phyloP scores from a whole-genome alignment of 1,284 basidiomycete species.

The Marasmius sp. region DNA sequence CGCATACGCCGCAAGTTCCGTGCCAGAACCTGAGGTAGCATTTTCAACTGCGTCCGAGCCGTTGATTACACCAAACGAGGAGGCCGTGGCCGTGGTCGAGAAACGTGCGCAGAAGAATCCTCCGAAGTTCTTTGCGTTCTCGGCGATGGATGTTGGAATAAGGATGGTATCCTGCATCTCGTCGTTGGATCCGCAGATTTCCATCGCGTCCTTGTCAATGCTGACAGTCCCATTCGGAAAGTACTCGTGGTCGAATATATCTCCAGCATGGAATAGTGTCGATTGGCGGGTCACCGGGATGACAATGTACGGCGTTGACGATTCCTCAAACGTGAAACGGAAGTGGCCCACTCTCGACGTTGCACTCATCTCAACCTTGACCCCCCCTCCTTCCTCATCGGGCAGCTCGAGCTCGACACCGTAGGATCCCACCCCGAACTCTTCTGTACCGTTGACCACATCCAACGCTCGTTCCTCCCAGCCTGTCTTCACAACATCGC shows the following conservation, averaged over 20 bases:
- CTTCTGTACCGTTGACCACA: constrained; percentile 61
- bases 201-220: constrained; percentile 44
- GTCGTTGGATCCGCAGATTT: constrained; percentile 70
- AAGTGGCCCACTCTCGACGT: constrained; percentile 80
- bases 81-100: constrained; percentile 45
- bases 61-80: constrained; percentile 43
- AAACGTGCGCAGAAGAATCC: constrained; percentile 82
- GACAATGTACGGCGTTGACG: constrained; percentile 58
- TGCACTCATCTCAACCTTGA: constrained; percentile 68
- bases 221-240: constrained; percentile 60
- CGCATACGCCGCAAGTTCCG: constrained; percentile 60
- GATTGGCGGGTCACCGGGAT: constrained; percentile 69
- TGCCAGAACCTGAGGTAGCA: constrained; percentile 33
- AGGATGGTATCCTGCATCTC: constrained; percentile 79
- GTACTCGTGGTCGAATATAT: constrained; percentile 52
- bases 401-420: constrained; percentile 51
- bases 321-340: constrained; percentile 61
- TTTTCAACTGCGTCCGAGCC: constrained; percentile 15
- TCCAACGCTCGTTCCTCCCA: constrained; percentile 64
- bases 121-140: constrained; percentile 47
- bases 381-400: constrained; percentile 43
- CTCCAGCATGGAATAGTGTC: constrained; percentile 10
- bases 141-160: constrained; percentile 53
- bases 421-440: constrained; percentile 65
- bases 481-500: constrained; percentile 42